Base-by-base conservation (phyloP, 2,329 filamentous ascomycete species). In the Exophiala sp. region DNA sequence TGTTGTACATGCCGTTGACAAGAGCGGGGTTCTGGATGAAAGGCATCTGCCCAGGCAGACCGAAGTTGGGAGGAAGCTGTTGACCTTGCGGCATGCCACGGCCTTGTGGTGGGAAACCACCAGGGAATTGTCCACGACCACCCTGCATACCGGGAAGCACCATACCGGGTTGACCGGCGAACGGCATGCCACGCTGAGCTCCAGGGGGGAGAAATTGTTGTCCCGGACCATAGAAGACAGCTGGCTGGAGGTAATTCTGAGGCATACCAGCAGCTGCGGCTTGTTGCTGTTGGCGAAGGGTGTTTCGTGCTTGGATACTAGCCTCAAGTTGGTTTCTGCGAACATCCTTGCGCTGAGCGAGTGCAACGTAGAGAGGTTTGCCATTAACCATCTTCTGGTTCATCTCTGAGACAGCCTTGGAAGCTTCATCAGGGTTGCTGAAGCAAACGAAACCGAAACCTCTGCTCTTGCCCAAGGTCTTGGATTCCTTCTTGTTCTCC, bases 361-460 rank as follows among this genome's bases (percentile, higher is more conserved):
- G 82, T 63, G 93, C 93, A 65, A 98, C 93, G 68, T 98, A 98
- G 55, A 98, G 80, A 50, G 93, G 93, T 83, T 98, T 98, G 75
- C 81, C 81, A 70, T 90, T 86, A 62, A 97, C 79, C 93, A 98
- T 98, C 72, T 93, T 89, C 79, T 97, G 91, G 79, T 98, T 98
- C 88, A 97, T 96, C 73, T 98, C 93, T 55, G 90, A 89, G 59
- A 98, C 91, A 59, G 93, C 93, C 82, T 97, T 97, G 75, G 91
- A 96, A 60, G 93, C 93, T 71, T 98, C 93, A 65, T 98, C 93
- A 54, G 93, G 90, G 79, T 95, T 97, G 81, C 87, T 93, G 79
- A 98, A 98, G 86, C 93, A 98, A 67, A 98, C 93, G 71, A 98
- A 98, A 64, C 93, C 93, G 70, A 98, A 98, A 70, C 93, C 93